Evolutionary conservation across 2,329 filamentous ascomycete species (phyloP), one percentile per base, ranked within the genome.

Genomic region (Aspergillus transmontanensis): DNA sequence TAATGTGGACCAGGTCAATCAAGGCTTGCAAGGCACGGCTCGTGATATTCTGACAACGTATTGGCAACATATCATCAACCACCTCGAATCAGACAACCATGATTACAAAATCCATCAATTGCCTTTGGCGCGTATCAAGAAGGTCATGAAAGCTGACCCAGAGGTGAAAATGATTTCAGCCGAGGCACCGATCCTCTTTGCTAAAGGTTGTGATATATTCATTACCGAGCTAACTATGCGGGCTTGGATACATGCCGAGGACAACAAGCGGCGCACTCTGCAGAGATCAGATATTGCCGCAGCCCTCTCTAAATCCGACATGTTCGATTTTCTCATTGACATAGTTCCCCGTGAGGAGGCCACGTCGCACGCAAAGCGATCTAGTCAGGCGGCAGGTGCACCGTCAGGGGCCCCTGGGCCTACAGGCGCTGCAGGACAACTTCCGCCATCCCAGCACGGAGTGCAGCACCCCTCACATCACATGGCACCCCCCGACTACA

Each of bases 121-220:
- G 45, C 95, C 95, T 1, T 85, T 99, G 46, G 95, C 95, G n/a
- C 90, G 95, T 60, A 99, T 99, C 83, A 99, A 99, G 85, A 99
- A 99, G 80, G 95, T 99, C 69, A 99, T 99, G 95, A 99, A 99
- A 82, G 95, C 95, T 0, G 95, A 99, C 71, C 95, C 95, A 0
- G 95, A 99, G 73, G 95, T 99, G 55, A 99, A 99, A 84, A 99
- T 99, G 95, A 99, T 99, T 67, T 98, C 94, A 4, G 95, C 95
- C 10, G 95, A 99, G 81, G 95, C 95, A 1, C 95, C 95, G 1
- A 99, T 99, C 71, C 84, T 99, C 16, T 99, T 99, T 74, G 95
- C 95, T 58, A 99, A 99, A 80, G 95, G 94, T 43, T 98, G 95
- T 79, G 95, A 99, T 76, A 97, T 98, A 75, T 99, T 99, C 82